Evolutionary conservation across 2,329 filamentous ascomycete species (phyloP).

Genomic region (Hypoxylon rubiginosum): DNA sequence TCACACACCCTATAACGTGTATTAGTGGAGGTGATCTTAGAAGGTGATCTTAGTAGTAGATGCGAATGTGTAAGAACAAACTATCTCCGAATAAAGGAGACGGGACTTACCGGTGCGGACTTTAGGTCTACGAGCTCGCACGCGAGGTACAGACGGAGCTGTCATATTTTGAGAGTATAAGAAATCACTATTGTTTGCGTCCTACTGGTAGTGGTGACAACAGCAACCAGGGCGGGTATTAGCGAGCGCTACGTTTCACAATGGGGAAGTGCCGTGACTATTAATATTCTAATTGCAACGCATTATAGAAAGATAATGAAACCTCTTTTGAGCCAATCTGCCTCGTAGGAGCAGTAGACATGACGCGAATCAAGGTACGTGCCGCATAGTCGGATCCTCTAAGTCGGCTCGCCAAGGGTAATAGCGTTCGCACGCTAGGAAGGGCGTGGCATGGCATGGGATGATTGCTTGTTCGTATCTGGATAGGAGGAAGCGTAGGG

Average conservation of each 20-base stretch:
- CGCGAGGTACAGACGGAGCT: conserved; percentile 36
- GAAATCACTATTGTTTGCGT: too few relatives aligned
- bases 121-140: conserved; percentile 36
- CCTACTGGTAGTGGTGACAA: neutral
- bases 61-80: neutral
- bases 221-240: neutral
- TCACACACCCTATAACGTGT: conserved; percentile 27
- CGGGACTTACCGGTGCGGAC: conserved; percentile 39
- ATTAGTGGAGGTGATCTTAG: conserved; percentile 18
- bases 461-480: neutral
- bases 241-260: neutral
- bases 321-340: neutral
- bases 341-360: neutral
- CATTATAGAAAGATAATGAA: neutral
- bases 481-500: neutral
- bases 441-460: neutral
- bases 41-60: neutral
- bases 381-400: conserved; percentile 2
- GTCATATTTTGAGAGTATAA: conserved; percentile 30
- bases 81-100: neutral
- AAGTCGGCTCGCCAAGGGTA: neutral
- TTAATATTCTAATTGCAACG: neutral
- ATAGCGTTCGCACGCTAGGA: neutral
- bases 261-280: neutral
- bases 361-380: neutral